Evolutionary conservation across 345 rosid genomes (phyloP).

Genomic region (Citrus hindsii): DNA sequence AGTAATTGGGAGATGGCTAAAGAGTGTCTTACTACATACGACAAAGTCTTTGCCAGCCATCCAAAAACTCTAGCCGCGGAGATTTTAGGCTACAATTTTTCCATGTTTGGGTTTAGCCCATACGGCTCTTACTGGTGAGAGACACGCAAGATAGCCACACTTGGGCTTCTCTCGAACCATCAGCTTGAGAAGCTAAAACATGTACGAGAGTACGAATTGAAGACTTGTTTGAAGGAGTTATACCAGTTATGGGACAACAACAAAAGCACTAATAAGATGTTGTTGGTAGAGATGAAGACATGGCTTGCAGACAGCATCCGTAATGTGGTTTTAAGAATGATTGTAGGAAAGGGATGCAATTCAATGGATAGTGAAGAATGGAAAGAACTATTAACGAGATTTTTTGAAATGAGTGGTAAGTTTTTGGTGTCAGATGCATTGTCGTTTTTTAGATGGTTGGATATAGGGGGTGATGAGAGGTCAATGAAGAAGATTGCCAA

Average conservation of each 20-base stretch:
- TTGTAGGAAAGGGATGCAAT: conserved; percentile 15
- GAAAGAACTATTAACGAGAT: not conserved
- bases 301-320: not conserved
- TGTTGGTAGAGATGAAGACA: too few relatives aligned
- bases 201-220: too few relatives aligned
- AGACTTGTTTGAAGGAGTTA: not conserved
- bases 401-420: conserved; percentile 14
- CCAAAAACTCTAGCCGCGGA: too few relatives aligned
- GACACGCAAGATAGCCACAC: too few relatives aligned
- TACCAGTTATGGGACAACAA: not conserved
- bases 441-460: conserved; percentile 13
- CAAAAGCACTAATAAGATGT: too few relatives aligned
- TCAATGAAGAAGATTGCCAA: too few relatives aligned
- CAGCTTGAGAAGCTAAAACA: too few relatives aligned
- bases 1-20: too few relatives aligned
- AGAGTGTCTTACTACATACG: conserved; percentile 8
- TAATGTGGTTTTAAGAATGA: conserved; percentile 24
- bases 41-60: conserved; percentile 17
- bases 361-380: conserved; percentile 4
- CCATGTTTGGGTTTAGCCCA: not conserved
- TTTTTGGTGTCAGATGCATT: conserved; percentile 27
- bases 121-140: conserved; percentile 37
- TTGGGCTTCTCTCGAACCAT: too few relatives aligned
- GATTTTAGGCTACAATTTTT: too few relatives aligned
- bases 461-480: too few relatives aligned